phyloP scores from a whole-genome alignment of 495 filamentous ascomycete species.

The Penicillium salamii region DNA sequence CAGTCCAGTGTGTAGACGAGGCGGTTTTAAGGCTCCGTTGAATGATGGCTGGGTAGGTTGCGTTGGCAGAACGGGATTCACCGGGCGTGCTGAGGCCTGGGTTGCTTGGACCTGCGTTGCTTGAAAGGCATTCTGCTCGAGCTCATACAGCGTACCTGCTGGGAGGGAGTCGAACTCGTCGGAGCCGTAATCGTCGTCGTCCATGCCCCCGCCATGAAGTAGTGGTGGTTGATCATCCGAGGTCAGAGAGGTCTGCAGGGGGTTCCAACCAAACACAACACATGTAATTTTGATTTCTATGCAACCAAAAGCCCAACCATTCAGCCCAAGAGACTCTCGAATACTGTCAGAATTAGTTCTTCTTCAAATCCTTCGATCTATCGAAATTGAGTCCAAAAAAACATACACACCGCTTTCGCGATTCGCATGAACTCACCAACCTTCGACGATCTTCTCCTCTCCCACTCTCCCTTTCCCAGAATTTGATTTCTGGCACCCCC shows the following conservation, averaged over 20 bases:
- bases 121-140: constrained; percentile 55
- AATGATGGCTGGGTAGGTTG: constrained; percentile 8
- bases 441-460: constrained; percentile 21
- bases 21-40: constrained; percentile 24
- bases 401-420: constrained; percentile 20
- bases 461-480: constrained; percentile 14
- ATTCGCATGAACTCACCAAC: constrained; percentile 26
- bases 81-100: constrained; percentile 25
- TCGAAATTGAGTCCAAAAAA: neutral
- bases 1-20: constrained; percentile 37
- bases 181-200: constrained; percentile 63
- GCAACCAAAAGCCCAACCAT: neutral
- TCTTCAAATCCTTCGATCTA: too few species aligned
- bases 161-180: constrained; percentile 62
- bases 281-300: neutral
- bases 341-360: too few species aligned
- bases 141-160: constrained; percentile 45
- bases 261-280: neutral
- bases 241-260: neutral
- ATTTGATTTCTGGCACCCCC: constrained; percentile 9
- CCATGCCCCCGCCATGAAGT: constrained; percentile 55
- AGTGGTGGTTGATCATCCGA: neutral
- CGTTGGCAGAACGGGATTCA: constrained; percentile 6
- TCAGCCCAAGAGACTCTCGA: neutral
- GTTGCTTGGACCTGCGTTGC: constrained; percentile 57